phyloP scores from a whole-genome alignment of 441 rosid species.

The Syzygium syzygioides region DNA sequence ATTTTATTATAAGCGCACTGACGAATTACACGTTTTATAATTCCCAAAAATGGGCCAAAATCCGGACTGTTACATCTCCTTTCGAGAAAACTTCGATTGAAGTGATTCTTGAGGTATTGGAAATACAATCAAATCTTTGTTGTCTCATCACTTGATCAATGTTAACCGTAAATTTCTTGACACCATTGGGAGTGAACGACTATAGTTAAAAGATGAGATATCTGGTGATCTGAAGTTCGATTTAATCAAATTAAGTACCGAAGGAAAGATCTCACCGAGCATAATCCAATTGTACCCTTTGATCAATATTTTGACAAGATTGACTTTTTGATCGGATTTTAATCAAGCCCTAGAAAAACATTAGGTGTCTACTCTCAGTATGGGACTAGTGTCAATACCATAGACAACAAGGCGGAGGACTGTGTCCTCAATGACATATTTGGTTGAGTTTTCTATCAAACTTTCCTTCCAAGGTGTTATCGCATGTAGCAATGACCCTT shows the following conservation, averaged over 20 bases:
- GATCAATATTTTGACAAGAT: background rate
- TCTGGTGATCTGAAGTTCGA: background rate
- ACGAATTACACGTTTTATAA: too few species aligned
- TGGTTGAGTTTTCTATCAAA: background rate
- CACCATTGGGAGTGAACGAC: background rate
- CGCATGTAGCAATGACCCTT: background rate
- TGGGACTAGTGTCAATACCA: background rate
- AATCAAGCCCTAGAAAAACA: background rate
- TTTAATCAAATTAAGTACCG: background rate
- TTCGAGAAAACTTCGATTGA: background rate
- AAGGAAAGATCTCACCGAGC: background rate
- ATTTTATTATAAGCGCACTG: too few species aligned
- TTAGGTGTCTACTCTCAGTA: background rate
- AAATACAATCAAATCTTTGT: background rate
- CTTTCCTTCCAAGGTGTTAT: background rate
- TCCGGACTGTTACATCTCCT: too few species aligned
- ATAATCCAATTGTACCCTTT: background rate
- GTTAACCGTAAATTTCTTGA: too few species aligned
- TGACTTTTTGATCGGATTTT: background rate
- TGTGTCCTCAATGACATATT: background rate
- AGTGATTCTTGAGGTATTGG: background rate
- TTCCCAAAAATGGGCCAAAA: too few species aligned
- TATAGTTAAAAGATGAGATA: too few species aligned
- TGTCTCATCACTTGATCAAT: background rate
- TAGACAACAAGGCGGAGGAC: background rate